Evolutionary conservation across 1,284 basidiomycete genomes (phyloP), one percentile per base, ranked within the genome.

Genomic region (Blastosporella zonata): DNA sequence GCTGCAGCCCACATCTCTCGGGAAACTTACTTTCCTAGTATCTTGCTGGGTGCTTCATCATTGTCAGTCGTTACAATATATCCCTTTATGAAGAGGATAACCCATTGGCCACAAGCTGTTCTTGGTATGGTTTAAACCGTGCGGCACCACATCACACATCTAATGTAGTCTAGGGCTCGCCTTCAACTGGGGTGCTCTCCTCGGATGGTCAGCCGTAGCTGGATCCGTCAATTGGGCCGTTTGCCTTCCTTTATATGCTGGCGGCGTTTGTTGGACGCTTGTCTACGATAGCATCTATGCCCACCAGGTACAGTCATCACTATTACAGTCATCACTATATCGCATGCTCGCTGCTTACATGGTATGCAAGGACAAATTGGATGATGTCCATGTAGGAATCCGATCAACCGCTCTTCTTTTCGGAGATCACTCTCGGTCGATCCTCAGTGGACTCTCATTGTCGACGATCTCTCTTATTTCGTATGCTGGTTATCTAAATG

Each of bases 211-310:
- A 0, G 96, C 97, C 1, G 84, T 98, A 1, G 83, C 90, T 0
- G 93, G 92, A 0, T 60, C 75, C 0, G 85, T 89, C 5, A 75
- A 97, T 61, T 97, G 94, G 94, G 64, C 65, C 6, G 81, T 95
- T 31, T 89, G 89, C 35, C 70, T 92, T 9, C 94, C 97, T 1
- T 76, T 99, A 13, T 99, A 99, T 62, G 83, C 86, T 0, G 93
- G 95, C 2, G 90, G 91, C 6, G 74, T 94, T 27, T 84, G 84
- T 59, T 99, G 95, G 93, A 97, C 95, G 43, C 78, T 99, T 46
- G 90, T 95, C 1, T 99, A 99, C 63, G 97, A 99, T 62, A 97
- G 87, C 42, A 96, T 99, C 58, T 99, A 99, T 62, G 97, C 97
- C 2, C 97, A 99, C 67, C 96, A 97, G 74, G 91, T 90, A 52